phyloP scores from a whole-genome alignment of 129 eudicot genomes.

The Flaveria robusta region DNA sequence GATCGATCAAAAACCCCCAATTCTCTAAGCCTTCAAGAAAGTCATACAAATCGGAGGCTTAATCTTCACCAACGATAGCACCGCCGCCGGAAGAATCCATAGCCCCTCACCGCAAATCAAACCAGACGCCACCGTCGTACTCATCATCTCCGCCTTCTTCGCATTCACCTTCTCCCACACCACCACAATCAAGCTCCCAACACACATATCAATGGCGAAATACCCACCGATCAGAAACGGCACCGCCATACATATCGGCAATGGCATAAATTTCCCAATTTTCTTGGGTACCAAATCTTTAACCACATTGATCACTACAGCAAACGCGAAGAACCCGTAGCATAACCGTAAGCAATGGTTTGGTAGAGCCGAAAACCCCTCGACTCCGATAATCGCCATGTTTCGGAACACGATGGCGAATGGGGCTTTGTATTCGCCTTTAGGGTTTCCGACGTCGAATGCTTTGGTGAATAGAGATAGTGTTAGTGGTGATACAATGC shows the following conservation, averaged over 20 bases:
- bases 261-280: conserved; percentile 80
- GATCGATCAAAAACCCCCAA: neutral
- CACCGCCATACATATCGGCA: conserved; percentile 84
- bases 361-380: conserved; percentile 77
- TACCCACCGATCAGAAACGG: conserved; percentile 78
- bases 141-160: conserved; percentile 61
- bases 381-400: conserved; percentile 73
- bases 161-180: conserved; percentile 56
- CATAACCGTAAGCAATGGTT: conserved; percentile 68
- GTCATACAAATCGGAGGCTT: conserved; percentile 79
- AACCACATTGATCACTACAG: conserved; percentile 53
- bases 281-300: conserved; percentile 53
- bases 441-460: conserved; percentile 71
- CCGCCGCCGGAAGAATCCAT: conserved; percentile 80
- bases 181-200: conserved; percentile 72
- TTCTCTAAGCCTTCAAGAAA: conserved; percentile 34
- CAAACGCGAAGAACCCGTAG: conserved; percentile 61
- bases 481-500: conserved; percentile 63
- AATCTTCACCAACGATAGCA: conserved; percentile 63
- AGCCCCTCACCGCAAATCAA: conserved; percentile 93
- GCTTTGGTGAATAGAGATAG: conserved; percentile 64
- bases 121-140: conserved; percentile 90
- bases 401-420: conserved; percentile 75
- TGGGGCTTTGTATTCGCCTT: conserved; percentile 84
- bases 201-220: conserved; percentile 75